Conservation (phyloP, 192 early-diverging fungal species). For the Coemansia sp. region DNA sequence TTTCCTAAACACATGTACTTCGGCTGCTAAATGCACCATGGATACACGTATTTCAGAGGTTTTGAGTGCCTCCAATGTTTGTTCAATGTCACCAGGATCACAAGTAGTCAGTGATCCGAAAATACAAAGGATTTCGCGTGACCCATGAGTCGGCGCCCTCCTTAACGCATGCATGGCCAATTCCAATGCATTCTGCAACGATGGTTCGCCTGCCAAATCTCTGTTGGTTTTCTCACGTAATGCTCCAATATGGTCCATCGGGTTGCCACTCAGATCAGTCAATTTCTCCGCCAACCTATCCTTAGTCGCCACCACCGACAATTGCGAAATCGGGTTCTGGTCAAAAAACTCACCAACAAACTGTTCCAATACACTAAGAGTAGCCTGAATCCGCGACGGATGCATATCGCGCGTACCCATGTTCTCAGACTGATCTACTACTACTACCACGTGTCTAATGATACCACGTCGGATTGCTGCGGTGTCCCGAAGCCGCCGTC, state of each 20-base stretch:
- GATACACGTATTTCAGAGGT: constrained; percentile 76
- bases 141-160: constrained; percentile 88
- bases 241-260: constrained; percentile 75
- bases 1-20: constrained; percentile 78
- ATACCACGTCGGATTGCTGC: constrained; percentile 75
- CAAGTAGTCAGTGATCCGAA: constrained; percentile 88
- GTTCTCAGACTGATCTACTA: constrained; percentile 79
- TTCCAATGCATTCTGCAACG: constrained; percentile 90
- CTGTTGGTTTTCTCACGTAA: constrained; percentile 65
- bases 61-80: constrained; percentile 71
- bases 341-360: constrained; percentile 92
- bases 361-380: constrained; percentile 61
- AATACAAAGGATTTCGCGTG: constrained; percentile 83
- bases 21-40: constrained; percentile 87
- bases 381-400: constrained; percentile 78
- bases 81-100: constrained; percentile 89
- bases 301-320: constrained; percentile 78
- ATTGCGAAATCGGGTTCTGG: constrained; percentile 91
- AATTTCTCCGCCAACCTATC: constrained; percentile 85
- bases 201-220: constrained; percentile 83
- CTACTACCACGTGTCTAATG: constrained; percentile 77
- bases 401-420: constrained; percentile 86
- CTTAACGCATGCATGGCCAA: constrained; percentile 71
- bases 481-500: constrained; percentile 64
- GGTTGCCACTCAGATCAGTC: constrained; percentile 84